Base-by-base conservation (phyloP, 2,329 filamentous ascomycete genomes). In the Epicoccum sorghinum region DNA sequence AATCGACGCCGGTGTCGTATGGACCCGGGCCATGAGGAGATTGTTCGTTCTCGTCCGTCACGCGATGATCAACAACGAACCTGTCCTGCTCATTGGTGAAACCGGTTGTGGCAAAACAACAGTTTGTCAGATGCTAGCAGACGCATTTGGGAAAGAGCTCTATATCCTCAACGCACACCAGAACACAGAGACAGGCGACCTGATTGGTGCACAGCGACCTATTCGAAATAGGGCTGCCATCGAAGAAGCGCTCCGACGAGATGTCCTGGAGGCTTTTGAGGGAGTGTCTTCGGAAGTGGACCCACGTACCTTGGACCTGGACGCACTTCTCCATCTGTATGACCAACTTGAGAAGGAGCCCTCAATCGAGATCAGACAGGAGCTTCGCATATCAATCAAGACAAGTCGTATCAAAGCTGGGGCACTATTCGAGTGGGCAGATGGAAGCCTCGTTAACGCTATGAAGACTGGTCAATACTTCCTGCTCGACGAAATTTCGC, bases 101-200 rank as follows among this genome's bases (percentile, higher is more conserved):
- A 99, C 95, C 14, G 95, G 95, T 5, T 98, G 93, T 68, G 95
- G 96, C 57, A 99, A 99, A 78, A 99, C 95, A 0, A 97, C 93
- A 2, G 90, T 99, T 6, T 96, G 91, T 63, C 95, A 99, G 72
- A 83, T 96, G 70, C 83, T 98, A 47, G 92, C 95, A 3, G 89
- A 96, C 67, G 89, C 90, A 4, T 83, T 91, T 58, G 80, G 82
- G 13, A 91, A 89, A 66, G 80, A 90, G 59, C 79, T 99, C 35
- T 87, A 93, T 62, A 95, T 93, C 64, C 89, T 99, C 68, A 99
- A 99, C 70, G 95, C 96, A 3, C 96, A 99, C 75, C 93, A 98
- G 64, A 99, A 99, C 62, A 93, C 95, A 0, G 96, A 99, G 73
- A 98, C 96, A 0, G 93, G 95, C 13, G 95, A 99, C 74, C 81